phyloP scores from a whole-genome alignment of 805 yeast genomes.

The Huiozyma sinensis region DNA sequence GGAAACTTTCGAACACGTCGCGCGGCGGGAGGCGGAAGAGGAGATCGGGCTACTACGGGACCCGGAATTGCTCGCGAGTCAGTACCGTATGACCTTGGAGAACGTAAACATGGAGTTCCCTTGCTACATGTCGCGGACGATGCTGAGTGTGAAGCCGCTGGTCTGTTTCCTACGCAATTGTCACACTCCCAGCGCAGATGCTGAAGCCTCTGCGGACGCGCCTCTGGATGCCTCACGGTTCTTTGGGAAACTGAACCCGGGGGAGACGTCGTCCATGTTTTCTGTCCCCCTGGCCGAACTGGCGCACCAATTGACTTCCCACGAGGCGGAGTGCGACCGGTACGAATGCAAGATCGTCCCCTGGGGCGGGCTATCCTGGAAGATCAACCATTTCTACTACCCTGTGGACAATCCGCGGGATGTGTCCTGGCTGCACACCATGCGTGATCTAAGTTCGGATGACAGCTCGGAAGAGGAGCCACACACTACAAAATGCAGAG shows the following conservation, averaged over 20 bases:
- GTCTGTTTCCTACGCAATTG: constrained; percentile 50
- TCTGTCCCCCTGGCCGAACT: constrained; percentile 62
- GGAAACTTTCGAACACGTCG: constrained; percentile 59
- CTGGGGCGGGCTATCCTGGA: constrained; percentile 72
- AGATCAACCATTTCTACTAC: constrained; percentile 49
- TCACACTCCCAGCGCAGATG: constrained; percentile 19
- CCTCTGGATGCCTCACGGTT: constrained; percentile 26
- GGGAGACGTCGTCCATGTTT: constrained; percentile 62
- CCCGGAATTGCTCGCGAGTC: constrained; percentile 33
- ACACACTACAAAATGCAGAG: constrained; percentile 25
- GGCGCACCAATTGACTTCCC: constrained; percentile 7
- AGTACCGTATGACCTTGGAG: constrained; percentile 49
- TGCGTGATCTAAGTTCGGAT: constrained; percentile 41
- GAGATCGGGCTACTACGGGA: constrained; percentile 65
- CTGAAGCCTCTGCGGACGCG: constrained; percentile 16
- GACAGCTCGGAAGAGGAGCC: constrained; percentile 7
- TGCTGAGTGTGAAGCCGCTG: constrained; percentile 75
- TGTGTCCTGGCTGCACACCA: constrained; percentile 50
- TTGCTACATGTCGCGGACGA: constrained; percentile 69
- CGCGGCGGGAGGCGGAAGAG: constrained; percentile 77
- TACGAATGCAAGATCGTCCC: constrained; percentile 26
- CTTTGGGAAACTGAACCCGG: constrained; percentile 52
- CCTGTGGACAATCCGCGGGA: constrained; percentile 46
- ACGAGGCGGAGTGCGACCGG: constrained; percentile 25
- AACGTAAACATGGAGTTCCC: constrained; percentile 52